Evolutionary conservation across 2,329 filamentous ascomycete genomes (phyloP), one percentile per base, ranked within the genome.

Genomic region (Paradendryphiella salina): DNA sequence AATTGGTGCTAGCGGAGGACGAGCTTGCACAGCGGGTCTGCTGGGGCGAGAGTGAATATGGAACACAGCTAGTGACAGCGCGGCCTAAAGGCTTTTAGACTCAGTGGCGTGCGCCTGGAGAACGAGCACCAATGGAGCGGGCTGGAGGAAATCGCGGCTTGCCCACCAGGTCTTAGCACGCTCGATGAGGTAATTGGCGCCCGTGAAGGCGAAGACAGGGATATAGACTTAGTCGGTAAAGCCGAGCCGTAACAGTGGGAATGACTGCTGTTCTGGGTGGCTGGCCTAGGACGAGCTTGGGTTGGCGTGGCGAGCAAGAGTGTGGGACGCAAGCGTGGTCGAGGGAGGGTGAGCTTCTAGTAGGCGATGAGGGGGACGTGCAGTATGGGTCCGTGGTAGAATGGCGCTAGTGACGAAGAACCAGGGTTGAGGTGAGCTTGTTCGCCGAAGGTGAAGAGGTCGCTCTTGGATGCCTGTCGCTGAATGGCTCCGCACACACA

Each of bases 131-230:
- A 73, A 70, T 70, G 46, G 66, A 50, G 35, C 39, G 38, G 53
- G 40, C 50, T 54, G 57, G 57, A 56, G 53, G 60, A 59, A 61
- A 50, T 56, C 57, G 66, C 67, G 65, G 64, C 65, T 63, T 62
- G 57, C 59, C 59, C 61, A 55, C 62, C 55, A 44, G 47, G 60
- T 61, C 57, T 69, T 71, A 69, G 68, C 64, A 61, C 60, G 61
- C 60, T 61, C 46, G 56, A 70, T 73, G 69, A 72, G 65, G 70
- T 72, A 73, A 72, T 73, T 61, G 54, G 55, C 45, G 48, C 55
- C 57, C 57, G 60, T 57, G 61, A 60, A 37, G 59, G 64, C 60
- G 57, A 59, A 40, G 47, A 52, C 50, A 50, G 37, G 57, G 57
- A 40, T 41, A 42, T 17, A 32, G 32, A 41, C 55, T 32, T 50